phyloP scores from a whole-genome alignment of 495 filamentous ascomycete species.

The Melanomma pulvis-pyrius region DNA sequence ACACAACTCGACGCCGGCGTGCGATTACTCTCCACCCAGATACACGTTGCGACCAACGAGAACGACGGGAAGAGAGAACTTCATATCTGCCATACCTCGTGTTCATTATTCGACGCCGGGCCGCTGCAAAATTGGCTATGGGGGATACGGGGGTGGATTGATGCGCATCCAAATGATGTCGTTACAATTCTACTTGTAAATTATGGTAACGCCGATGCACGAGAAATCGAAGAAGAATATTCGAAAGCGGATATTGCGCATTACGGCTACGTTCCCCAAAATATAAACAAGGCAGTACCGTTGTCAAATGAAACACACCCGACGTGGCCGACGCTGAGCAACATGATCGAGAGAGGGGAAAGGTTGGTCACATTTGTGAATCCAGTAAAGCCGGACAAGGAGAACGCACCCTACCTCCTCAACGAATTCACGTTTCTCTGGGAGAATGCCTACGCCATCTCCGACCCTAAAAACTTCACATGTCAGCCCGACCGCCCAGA shows the following conservation, averaged over 20 bases:
- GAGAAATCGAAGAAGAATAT: constrained; percentile 36
- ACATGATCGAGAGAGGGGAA: constrained; percentile 38
- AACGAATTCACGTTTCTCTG: constrained; percentile 45
- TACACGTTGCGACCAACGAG: constrained; percentile 29
- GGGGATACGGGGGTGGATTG: constrained; percentile 43
- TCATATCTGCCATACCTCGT: constrained; percentile 45
- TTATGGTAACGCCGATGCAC: constrained; percentile 24
- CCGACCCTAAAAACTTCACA: constrained; percentile 36
- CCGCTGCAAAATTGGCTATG: constrained; percentile 39
- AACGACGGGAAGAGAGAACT: constrained; percentile 50
- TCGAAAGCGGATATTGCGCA: constrained; percentile 36
- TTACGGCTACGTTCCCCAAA: constrained; percentile 38
- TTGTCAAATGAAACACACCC: constrained; percentile 50
- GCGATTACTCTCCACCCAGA: constrained; percentile 42
- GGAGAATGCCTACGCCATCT: constrained; percentile 43
- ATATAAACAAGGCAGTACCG: constrained; percentile 41
- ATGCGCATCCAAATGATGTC: constrained; percentile 43
- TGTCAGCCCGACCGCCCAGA: constrained; percentile 19
- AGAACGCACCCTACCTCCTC: constrained; percentile 44
- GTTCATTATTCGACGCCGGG: constrained; percentile 43
- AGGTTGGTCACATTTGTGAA: constrained; percentile 43
- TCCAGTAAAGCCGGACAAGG: constrained; percentile 21
- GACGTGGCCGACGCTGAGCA: constrained; percentile 43
- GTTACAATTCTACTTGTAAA: constrained; percentile 47
- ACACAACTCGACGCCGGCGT: constrained; percentile 45